phyloP scores from a whole-genome alignment of 1,139 yeast genomes.

The Saccharomycopsis hybrid region DNA sequence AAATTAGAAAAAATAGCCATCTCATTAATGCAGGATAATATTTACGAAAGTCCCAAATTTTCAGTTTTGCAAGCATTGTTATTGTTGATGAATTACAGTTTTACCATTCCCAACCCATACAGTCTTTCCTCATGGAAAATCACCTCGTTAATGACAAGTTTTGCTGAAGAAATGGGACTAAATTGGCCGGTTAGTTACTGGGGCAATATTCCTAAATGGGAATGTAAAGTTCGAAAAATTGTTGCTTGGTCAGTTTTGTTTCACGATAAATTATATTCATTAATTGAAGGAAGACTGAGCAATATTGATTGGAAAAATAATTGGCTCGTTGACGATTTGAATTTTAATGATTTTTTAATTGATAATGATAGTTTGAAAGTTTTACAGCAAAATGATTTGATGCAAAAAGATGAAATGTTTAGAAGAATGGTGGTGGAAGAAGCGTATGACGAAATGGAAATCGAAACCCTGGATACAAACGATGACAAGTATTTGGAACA shows the following conservation, averaged over 20 bases:
- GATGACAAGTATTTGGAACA: constrained; percentile 9
- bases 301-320: constrained; percentile 23
- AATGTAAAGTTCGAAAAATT: constrained; percentile 25
- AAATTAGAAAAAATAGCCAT: constrained; percentile 33
- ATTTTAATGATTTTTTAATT: constrained; percentile 22
- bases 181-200: constrained; percentile 26
- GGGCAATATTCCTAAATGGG: constrained; percentile 26
- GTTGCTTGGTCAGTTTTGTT: constrained; percentile 25
- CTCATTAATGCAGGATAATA: constrained; percentile 33
- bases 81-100: constrained; percentile 30
- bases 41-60: constrained; percentile 34
- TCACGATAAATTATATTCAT: constrained; percentile 26
- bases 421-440: constrained; percentile 10
- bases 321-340: constrained; percentile 24
- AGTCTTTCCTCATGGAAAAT: constrained; percentile 23
- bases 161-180: constrained; percentile 26
- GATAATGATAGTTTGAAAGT: constrained; percentile 13
- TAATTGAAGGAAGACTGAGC: constrained; percentile 26
- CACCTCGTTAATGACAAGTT: constrained; percentile 23
- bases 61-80: constrained; percentile 41
- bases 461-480: not conserved
- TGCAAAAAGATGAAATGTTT: constrained; percentile 15
- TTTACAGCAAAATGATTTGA: constrained; percentile 21
- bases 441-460: constrained; percentile 2
- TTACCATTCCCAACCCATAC: constrained; percentile 18